Conservation (phyloP, 2,329 filamentous ascomycete genomes). For the Zalaria obscura region DNA sequence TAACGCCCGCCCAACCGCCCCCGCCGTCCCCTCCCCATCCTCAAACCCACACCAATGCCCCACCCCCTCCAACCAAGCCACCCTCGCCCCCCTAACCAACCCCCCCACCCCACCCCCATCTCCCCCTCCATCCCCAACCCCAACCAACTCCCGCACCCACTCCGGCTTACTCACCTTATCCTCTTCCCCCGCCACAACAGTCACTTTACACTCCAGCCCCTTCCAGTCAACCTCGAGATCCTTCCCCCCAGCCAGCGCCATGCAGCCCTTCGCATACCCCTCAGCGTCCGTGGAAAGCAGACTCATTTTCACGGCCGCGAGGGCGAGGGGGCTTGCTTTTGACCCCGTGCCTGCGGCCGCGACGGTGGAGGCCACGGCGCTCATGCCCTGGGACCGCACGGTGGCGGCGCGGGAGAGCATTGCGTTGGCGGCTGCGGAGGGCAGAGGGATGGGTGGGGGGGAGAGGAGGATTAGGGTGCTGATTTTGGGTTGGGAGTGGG, state of each 20-base stretch:
- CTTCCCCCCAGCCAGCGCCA: conserved; percentile 30
- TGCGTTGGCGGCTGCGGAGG: conserved; percentile 18
- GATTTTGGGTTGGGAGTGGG: conserved; percentile 29
- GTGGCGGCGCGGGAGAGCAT: conserved; percentile 22
- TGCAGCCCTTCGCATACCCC: conserved; percentile 40
- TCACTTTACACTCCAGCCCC: conserved; percentile 17
- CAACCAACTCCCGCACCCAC: conserved; percentile 17
- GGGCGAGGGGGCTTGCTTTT: conserved; percentile 25
- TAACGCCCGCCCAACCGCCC: conserved; percentile 12
- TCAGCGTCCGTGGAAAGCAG: conserved; percentile 36
- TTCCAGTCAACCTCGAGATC: conserved; percentile 18
- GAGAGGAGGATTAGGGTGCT: conserved; percentile 36
- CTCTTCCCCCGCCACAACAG: conserved; percentile 32
- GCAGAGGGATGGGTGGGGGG: conserved; percentile 32
- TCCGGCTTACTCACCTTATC: conserved; percentile 29
- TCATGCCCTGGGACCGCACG: conserved; percentile 32
- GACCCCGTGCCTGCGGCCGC: conserved; percentile 22
- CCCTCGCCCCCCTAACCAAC: conserved; percentile 11
- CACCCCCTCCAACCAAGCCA: conserved; percentile 21
- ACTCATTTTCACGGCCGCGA: conserved; percentile 28
- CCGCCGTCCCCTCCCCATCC: conserved; percentile 22
- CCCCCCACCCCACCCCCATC: not conserved
- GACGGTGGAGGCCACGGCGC: conserved; percentile 26
- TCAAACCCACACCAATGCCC: conserved; percentile 41
- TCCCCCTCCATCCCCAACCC: too few species aligned